Base-by-base conservation (phyloP, 2,329 filamentous ascomycete genomes). In the Cytospora mali region DNA sequence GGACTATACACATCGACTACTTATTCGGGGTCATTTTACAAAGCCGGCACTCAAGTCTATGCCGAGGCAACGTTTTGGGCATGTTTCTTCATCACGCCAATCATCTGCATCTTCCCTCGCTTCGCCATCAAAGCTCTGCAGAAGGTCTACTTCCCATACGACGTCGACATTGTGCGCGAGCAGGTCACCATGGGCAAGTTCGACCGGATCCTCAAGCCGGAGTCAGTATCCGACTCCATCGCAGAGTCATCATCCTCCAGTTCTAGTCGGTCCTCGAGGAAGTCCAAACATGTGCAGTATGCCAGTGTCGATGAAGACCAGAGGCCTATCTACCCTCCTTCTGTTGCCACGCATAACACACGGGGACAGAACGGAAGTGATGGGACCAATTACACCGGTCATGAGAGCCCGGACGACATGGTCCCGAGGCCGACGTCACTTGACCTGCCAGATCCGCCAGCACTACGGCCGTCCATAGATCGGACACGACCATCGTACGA, bases 161-260 rank as follows among this genome's bases (percentile, higher is more conserved):
- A 99, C 71, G 88, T 97, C 63, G 95, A 99, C 74, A 96, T 99
- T 67, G 88, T 99, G 71, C 92, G 95, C 54, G 95, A 99, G 76
- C 93, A 98, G 79, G 87, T 96, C 65, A 86, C 86, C 29, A 82
- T 88, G 77, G 95, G 95, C 68, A 88, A 89, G 71, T 98, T 96
- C 74, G 87, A 90, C 68, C 86, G 92, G 70, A 81, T 94, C 55
- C 72, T 74, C 51, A 73, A 73, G 4, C 69, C 79, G 71, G 71
- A 69, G 18, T 68, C 72, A 16, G 71, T 69, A 13, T 79, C 79
- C 58, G 75, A 76, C 21, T 76, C 76, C 55, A 67, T 73, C 68
- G 31, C 72, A 66, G 62, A 77, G 71, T 57, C 74, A 68, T 86
- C 84, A 68, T 86, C 84, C 18, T 82, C 83, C 49, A 81, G 82